Evolutionary conservation across 768 basidiomycete species (phyloP).

Genomic region (Ramaria sp.): DNA sequence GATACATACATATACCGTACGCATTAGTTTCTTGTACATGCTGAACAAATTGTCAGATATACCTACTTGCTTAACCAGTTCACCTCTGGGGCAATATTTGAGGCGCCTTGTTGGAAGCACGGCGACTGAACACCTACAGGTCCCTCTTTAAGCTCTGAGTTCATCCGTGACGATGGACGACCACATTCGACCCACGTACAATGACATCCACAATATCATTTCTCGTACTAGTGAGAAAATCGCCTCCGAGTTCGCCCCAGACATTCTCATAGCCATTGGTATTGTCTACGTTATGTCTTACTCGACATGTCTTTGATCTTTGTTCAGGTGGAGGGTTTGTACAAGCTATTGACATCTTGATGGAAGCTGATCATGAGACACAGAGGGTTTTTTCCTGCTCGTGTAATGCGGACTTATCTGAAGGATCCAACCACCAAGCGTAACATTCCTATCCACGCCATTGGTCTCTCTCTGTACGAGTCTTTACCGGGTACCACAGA

Average conservation of each 20-base stretch:
- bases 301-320: neutral
- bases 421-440: slow-evolving; percentile 57
- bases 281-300: slow-evolving; percentile 1
- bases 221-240: slow-evolving; percentile 55
- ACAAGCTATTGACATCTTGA: slow-evolving; percentile 11
- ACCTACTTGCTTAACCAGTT: too few relatives aligned
- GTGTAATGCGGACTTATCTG: slow-evolving; percentile 86
- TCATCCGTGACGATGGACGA: slow-evolving; percentile 17
- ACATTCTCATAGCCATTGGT: slow-evolving; percentile 80
- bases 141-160: neutral
- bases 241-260: slow-evolving; percentile 71
- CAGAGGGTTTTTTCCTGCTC: slow-evolving; percentile 93
- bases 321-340: slow-evolving; percentile 71
- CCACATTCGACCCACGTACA: slow-evolving; percentile 74
- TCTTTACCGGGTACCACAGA: slow-evolving; percentile 63
- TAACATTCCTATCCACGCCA: slow-evolving; percentile 89
- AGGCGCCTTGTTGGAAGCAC: neutral
- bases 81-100: too few relatives aligned
- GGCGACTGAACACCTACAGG: neutral
- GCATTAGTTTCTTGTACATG: too few relatives aligned
- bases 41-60: too few relatives aligned
- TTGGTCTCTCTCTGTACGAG: slow-evolving; percentile 93
- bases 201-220: slow-evolving; percentile 87
- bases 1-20: too few relatives aligned
- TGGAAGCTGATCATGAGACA: slow-evolving; percentile 13